Conservation (phyloP, 257 asterid species). For the Primulina huaijiensis region DNA sequence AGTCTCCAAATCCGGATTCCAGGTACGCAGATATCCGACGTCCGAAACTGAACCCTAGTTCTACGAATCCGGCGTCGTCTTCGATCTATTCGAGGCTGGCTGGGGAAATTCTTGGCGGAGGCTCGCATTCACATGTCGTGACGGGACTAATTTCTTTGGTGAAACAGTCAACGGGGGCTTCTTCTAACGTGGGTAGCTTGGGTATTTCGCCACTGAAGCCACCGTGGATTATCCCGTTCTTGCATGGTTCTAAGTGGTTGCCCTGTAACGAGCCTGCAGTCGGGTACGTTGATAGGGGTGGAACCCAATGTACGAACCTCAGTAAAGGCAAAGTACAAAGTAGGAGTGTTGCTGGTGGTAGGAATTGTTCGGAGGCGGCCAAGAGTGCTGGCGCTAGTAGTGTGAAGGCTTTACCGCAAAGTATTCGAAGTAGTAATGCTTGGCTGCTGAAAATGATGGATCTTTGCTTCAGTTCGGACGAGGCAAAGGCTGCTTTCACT, state of each 20-base stretch:
- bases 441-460: conserved; percentile 67
- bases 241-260: conserved; percentile 70
- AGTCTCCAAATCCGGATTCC: conserved; percentile 39
- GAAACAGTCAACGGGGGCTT: conserved; percentile 41
- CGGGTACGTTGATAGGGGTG: conserved; percentile 60
- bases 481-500: conserved; percentile 85
- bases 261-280: conserved; percentile 61
- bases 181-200: conserved; percentile 30
- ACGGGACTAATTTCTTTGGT: conserved; percentile 54
- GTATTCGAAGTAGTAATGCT: conserved; percentile 25
- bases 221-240: conserved; percentile 48
- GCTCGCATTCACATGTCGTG: conserved; percentile 42
- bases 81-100: conserved; percentile 42
- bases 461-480: conserved; percentile 54
- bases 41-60: conserved; percentile 19
- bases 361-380: conserved; percentile 38
- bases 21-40: conserved; percentile 38
- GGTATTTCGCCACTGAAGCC: conserved; percentile 70
- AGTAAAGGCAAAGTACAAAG: neutral
- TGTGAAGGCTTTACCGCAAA: conserved; percentile 27
- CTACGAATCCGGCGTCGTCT: conserved; percentile 28
- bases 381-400: conserved; percentile 23
- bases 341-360: neutral
- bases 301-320: conserved; percentile 23
- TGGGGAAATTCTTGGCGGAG: conserved; percentile 42